A percentile compares a stretch with the other conserved stretches of the same genome.
Conservation (phyloP, 2,329 filamentous ascomycete species). For the Phialophora tarda region DNA sequence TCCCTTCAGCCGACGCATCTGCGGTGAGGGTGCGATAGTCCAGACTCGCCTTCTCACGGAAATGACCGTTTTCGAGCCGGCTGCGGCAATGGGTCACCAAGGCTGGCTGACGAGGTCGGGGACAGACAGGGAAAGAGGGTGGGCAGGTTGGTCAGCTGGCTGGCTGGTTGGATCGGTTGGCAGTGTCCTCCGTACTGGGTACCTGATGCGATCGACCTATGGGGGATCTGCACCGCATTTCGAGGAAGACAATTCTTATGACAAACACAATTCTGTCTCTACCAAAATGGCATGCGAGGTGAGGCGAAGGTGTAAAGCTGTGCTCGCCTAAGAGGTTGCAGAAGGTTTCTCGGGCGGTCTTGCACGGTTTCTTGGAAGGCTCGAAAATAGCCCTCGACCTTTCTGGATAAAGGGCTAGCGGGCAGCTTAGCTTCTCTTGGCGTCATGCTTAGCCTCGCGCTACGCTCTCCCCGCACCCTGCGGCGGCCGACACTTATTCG, state of each 20-base stretch:
- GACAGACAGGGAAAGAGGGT: background rate
- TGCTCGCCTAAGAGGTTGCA: background rate
- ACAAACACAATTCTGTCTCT: background rate
- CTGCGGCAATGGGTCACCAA: background rate
- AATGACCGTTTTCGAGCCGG: background rate
- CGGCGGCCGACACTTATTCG: background rate
- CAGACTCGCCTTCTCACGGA: background rate
- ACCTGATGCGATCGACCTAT: background rate
- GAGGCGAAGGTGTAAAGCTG: background rate
- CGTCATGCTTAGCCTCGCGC: background rate
- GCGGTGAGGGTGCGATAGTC: background rate
- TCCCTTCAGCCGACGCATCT: too few relatives aligned
- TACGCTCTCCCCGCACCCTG: background rate
- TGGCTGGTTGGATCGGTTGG: background rate
- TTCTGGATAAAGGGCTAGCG: background rate
- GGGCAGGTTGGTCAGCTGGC: background rate
- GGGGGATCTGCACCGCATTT: background rate
- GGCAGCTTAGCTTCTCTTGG: background rate
- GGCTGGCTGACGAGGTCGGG: background rate
- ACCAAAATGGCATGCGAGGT: background rate
- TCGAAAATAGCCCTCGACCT: background rate
- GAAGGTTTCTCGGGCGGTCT: background rate
- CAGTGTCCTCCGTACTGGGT: background rate
- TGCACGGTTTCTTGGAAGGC: background rate
- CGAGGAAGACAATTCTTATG: background rate